Base-by-base conservation (phyloP, 106 monocot species). In the Dendrobium officinale region DNA sequence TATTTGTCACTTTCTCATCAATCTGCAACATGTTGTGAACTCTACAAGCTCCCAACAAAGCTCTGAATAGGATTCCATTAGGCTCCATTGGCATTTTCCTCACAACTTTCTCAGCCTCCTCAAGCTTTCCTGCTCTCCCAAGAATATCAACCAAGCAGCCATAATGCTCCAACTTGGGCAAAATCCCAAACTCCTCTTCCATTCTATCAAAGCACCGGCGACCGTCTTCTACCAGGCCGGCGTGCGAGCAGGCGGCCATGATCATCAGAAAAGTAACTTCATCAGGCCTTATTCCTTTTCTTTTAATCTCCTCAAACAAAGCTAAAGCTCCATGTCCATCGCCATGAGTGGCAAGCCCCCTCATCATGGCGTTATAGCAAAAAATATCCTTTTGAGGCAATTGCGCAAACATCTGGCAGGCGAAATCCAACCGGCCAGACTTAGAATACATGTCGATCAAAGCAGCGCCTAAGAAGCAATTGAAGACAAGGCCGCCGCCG, bases 81-180 rank as follows among this genome's bases (percentile, higher is more conserved):
- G 91, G 89, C 49, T 72, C 42, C 68, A 87, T 67, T 4, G 82
- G 83, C 87, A 89, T 89, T 45, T 16, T n/a, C 10, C 17, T 6
- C 8, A 89, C 26, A 26, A 85, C 75, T 2, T 80, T 64, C 20
- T 80, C 78, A 0, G 91, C 91, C 42, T 91, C 86, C 43, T 82
- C 82, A 8, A 91, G 42, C 55, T 6, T 43, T 40, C 91, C 88
- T 3, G 91, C 84, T 17, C 88, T 74, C 16, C 88, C 86, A 4
- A 88, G 73, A 40, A 88, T 66, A 29, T 88, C 88, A 18, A 91
- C 83, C 77, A 88, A 66, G 37, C 91, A 91, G 7, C 85, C 86
- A 41, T 85, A 91, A 40, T 91, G 91, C 80, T 87, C 83, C 0
- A 77, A 27, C 72, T 74, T 82, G 0, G 84, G 88, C 11, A 9